These are phyloP conservation scores for Stachybotrys elegans DNA, from an alignment of 2,329 filamentous ascomycete species.

Conservation along the genomic window DNA sequence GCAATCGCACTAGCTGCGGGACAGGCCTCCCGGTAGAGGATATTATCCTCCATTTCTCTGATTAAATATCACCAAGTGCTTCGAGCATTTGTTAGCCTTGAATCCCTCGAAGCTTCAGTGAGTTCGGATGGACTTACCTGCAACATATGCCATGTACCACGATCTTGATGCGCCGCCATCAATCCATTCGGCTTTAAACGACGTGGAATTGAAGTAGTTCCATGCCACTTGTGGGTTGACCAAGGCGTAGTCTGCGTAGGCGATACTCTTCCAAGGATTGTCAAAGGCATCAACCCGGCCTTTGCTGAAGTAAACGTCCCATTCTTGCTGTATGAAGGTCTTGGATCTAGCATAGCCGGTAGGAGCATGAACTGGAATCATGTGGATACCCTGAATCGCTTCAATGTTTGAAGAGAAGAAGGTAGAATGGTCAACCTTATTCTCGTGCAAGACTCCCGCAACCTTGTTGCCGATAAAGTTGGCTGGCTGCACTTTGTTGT, in stretches of 20 bases:
- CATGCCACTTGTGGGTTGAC: constrained; percentile 66
- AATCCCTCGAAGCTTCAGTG: no score
- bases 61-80: no score
- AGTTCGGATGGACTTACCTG: constrained; percentile 56
- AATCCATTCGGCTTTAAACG: constrained; percentile 64
- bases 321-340: constrained; percentile 76
- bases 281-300: constrained; percentile 59
- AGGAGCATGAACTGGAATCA: constrained; percentile 69
- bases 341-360: constrained; percentile 61
- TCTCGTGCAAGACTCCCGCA: constrained; percentile 75
- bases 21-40: no score
- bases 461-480: constrained; percentile 77
- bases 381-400: constrained; percentile 74
- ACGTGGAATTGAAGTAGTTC: constrained; percentile 64
- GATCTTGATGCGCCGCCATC: constrained; percentile 80
- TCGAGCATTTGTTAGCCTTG: no score
- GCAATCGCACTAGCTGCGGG: no score
- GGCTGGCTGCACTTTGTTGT: constrained; percentile 66
- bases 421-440: constrained; percentile 90
- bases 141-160: constrained; percentile 79
- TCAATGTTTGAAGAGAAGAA: constrained; percentile 75
- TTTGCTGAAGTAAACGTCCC: constrained; percentile 70
- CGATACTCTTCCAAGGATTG: constrained; percentile 80
- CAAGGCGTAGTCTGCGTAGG: constrained; percentile 78
- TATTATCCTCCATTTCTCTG: no score